Conservation (phyloP, 2,329 filamentous ascomycete genomes). For the Apiospora rasikravindrae region DNA sequence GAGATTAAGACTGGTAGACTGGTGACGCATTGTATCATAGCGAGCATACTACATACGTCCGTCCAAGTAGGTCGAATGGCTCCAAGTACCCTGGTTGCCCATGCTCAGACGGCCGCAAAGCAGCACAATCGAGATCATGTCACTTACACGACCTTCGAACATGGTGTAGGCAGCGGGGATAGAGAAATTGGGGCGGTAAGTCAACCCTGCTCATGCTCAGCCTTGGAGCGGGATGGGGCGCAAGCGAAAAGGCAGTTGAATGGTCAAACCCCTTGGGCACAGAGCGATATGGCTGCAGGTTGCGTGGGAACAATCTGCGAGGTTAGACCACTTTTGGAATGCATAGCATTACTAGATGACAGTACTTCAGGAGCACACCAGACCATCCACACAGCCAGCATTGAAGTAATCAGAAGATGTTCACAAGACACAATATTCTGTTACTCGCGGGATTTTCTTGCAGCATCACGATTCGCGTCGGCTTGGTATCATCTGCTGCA, state of each 20-base stretch:
- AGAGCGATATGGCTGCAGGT: neutral
- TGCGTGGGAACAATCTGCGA: neutral
- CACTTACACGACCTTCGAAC: neutral
- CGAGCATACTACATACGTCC: neutral
- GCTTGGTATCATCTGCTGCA: too few relatives aligned
- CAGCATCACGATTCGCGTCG: too few relatives aligned
- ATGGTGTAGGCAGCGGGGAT: neutral
- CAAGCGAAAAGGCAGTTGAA: neutral
- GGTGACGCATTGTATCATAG: neutral
- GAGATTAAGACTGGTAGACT: neutral
- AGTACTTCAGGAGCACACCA: too few relatives aligned
- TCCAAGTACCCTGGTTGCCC: neutral
- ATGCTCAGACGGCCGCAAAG: neutral
- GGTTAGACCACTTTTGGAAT: neutral
- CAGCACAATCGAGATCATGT: neutral
- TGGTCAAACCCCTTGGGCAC: neutral
- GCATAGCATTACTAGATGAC: constrained; percentile 2
- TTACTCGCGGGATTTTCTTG: too few relatives aligned
- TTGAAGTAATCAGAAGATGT: too few relatives aligned
- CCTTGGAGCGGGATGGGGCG: neutral
- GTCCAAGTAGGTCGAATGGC: neutral
- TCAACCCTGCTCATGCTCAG: constrained; percentile 1
- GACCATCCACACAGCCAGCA: too few relatives aligned
- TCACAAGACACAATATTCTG: too few relatives aligned
- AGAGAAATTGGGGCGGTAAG: neutral